Evolutionary conservation across 2,329 filamentous ascomycete genomes (phyloP), one percentile per base, ranked within the genome.

Genomic region (Hypoxylon sp.): DNA sequence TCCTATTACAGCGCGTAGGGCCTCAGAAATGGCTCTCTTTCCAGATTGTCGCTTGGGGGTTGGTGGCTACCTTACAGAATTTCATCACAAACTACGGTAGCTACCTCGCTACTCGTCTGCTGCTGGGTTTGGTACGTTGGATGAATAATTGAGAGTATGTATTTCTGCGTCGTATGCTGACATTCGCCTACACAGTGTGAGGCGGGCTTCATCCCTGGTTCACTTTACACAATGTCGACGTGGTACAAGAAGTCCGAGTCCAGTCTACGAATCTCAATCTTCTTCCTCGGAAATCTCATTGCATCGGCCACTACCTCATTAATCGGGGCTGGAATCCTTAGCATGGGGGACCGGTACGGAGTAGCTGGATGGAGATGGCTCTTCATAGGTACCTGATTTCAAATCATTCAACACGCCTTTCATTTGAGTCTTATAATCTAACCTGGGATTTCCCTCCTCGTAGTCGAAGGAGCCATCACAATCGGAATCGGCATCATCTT

Each of bases 281-380:
- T 86, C 63, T 87, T 86, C 72, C 84, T 86, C 46, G 84, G 84
- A 9, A 86, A 86, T 80, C 85, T 86, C 63, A 80, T 83, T 0
- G 84, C 83, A 0, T 83, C 83, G 21, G 83, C 84, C 0, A 76
- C 86, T 1, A 83, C 81, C 25, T 83, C 84, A 0, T 76, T 86
- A 1, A 74, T 87, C 2, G 84, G 82, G 0, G 82, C 83, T 6
- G 83, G 80, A 0, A 82, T 86, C 6, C 70, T 86, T 5, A 82
- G 79, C 57, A 75, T 86, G 17, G 79, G 82, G 19, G 81, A 80
- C 0, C 65, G 71, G 10, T 70, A 78, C 2, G 81, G 82, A 0
- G 67, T 86, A 5, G 75, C 76, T 5, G 84, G 83, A 0, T 86
- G 84, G 84, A 81, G 84, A 66, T 86, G 83, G 83, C 80, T 86